These are phyloP conservation scores for Cinnamomum micranthum DNA, from an alignment of 164 flowering plant species.

Conservation along the genomic window DNA sequence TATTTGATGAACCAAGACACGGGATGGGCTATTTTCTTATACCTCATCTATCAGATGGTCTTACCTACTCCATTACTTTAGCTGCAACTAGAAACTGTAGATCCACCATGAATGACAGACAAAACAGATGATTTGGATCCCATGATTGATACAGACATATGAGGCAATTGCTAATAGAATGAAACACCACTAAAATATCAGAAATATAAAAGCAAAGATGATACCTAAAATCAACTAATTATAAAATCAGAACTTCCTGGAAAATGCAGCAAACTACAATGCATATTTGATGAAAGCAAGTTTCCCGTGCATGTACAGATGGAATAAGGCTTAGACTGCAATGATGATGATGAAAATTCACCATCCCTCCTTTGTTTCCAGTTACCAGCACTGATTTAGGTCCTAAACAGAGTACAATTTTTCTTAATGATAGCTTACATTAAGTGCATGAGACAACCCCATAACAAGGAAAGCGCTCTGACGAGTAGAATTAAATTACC, in stretches of 20 bases:
- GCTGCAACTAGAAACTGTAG: neutral
- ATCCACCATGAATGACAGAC: neutral
- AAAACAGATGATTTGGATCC: too few relatives aligned
- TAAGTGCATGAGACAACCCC: neutral
- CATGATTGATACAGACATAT: neutral
- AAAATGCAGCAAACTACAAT: too few relatives aligned
- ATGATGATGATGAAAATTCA: neutral
- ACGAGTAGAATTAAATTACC: slow-evolving; percentile 39
- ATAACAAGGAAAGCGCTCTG: neutral
- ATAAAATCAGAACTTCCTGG: too few relatives aligned
- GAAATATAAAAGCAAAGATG: too few relatives aligned
- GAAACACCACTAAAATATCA: neutral
- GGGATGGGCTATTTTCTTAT: neutral
- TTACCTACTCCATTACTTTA: neutral
- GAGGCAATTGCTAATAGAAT: neutral
- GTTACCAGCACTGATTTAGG: neutral
- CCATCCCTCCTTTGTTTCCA: neutral
- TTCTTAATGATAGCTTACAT: too few relatives aligned
- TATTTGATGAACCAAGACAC: neutral
- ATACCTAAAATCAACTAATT: too few relatives aligned
- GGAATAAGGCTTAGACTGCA: too few relatives aligned
- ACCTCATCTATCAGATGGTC: neutral
- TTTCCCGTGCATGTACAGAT: too few relatives aligned
- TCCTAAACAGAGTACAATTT: neutral
- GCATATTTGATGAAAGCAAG: too few relatives aligned